A percentile compares a stretch with the other conserved stretches of the same genome.
phyloP scores from a whole-genome alignment of 1,284 basidiomycete genomes.

The Irpex lacteus region DNA sequence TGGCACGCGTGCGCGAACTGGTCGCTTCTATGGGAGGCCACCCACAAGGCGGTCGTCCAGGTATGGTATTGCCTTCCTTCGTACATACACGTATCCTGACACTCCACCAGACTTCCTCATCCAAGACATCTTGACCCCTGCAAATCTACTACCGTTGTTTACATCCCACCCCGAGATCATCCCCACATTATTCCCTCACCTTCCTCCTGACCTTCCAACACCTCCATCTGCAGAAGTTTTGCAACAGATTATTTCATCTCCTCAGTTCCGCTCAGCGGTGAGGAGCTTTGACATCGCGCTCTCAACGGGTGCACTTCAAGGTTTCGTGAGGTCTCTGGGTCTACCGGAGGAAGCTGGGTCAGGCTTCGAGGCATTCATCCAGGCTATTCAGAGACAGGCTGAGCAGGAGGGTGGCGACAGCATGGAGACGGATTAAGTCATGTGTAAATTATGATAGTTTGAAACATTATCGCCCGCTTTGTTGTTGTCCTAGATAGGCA shows the following conservation, averaged over 20 bases:
- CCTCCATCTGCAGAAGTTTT: slow-evolving; percentile 64
- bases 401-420: slow-evolving; percentile 41
- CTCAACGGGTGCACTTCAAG: slow-evolving; percentile 69
- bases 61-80: slow-evolving; percentile 4
- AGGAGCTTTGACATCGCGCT: slow-evolving; percentile 74
- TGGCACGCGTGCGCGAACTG: slow-evolving; percentile 25
- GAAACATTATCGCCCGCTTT: neutral
- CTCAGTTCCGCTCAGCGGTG: slow-evolving; percentile 61
- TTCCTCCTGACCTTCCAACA: slow-evolving; percentile 69
- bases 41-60: slow-evolving; percentile 8
- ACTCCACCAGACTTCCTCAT: slow-evolving; percentile 53
- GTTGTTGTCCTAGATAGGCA: neutral
- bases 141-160: slow-evolving; percentile 68
- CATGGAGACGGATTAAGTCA: slow-evolving; percentile 57
- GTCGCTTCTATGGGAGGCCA: slow-evolving; percentile 21
- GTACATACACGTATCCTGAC: neutral
- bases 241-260: slow-evolving; percentile 50
- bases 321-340: slow-evolving; percentile 67
- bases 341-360: slow-evolving; percentile 77
- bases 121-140: slow-evolving; percentile 70
- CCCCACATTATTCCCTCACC: slow-evolving; percentile 68
- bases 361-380: slow-evolving; percentile 68
- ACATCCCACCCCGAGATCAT: slow-evolving; percentile 62
- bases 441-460: neutral
- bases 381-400: slow-evolving; percentile 75